These are phyloP conservation scores for Sporothrix protearum DNA, from an alignment of 2,329 filamentous ascomycete species.

Conservation along the genomic window DNA sequence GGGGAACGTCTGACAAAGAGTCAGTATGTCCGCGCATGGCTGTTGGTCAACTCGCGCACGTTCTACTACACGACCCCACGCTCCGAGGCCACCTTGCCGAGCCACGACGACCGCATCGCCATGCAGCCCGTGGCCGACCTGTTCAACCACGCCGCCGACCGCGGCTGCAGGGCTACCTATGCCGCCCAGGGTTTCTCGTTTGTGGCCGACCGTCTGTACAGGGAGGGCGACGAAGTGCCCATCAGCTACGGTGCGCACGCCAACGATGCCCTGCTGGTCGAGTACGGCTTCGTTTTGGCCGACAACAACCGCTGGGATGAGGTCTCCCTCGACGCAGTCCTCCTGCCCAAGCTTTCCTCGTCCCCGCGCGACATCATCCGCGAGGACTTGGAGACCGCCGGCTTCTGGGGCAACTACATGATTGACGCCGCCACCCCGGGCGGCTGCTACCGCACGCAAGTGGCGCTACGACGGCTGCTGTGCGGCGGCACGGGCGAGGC, in stretches of 20 bases:
- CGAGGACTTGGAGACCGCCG: slow-evolving; percentile 26
- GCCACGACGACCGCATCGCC: slow-evolving; percentile 58
- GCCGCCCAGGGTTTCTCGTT: slow-evolving; percentile 52
- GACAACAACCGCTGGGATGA: slow-evolving; percentile 48
- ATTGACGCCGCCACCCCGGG: slow-evolving; percentile 30
- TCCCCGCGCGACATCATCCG: slow-evolving; percentile 1
- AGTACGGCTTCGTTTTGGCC: slow-evolving; percentile 55
- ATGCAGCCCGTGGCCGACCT: slow-evolving; percentile 70
- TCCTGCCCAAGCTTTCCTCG: slow-evolving; percentile 36
- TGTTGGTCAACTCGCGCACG: slow-evolving; percentile 58
- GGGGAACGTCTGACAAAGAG: slow-evolving; percentile 25
- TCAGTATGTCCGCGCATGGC: slow-evolving; percentile 50
- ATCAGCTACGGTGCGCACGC: slow-evolving; percentile 67
- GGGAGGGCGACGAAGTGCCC: slow-evolving; percentile 60
- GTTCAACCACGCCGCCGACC: slow-evolving; percentile 54
- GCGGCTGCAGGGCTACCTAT: slow-evolving; percentile 52
- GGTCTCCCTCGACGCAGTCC: slow-evolving; percentile 43
- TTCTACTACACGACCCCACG: slow-evolving; percentile 54
- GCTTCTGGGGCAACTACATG: slow-evolving; percentile 31
- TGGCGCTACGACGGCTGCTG: slow-evolving; percentile 29
- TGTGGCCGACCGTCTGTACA: slow-evolving; percentile 48
- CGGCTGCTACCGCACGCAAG: slow-evolving; percentile 31
- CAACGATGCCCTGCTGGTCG: slow-evolving; percentile 69
- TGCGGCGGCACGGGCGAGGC: slow-evolving; percentile 12
- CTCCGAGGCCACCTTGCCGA: slow-evolving; percentile 41